Percentiles rank a stretch among this genome's conserved stretches.
These are phyloP conservation scores for Monosporascus sp. DNA, from an alignment of 2,329 filamentous ascomycete genomes.

Conservation along the genomic window DNA sequence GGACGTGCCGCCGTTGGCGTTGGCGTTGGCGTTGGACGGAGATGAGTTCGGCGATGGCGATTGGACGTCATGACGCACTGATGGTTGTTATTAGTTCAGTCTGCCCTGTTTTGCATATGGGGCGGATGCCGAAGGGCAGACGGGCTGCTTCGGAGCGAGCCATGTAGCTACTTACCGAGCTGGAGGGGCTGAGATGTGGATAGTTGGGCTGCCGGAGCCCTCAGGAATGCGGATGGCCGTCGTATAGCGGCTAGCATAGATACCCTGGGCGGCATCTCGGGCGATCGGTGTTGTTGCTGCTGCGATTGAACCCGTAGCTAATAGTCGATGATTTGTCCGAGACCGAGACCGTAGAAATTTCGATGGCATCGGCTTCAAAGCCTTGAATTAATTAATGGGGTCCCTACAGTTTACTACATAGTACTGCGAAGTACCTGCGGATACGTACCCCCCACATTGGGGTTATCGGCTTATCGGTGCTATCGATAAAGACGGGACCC, in stretches of 20 bases:
- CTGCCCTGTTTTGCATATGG: background rate
- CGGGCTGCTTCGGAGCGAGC: no score
- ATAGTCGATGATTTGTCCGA: background rate
- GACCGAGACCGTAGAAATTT: conserved; percentile 4
- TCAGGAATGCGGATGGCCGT: conserved; percentile 14
- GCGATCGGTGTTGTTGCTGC: conserved; percentile 5
- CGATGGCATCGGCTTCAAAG: background rate
- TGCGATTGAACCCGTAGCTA: conserved; percentile 1
- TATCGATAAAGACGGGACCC: background rate
- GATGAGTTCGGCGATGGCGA: background rate
- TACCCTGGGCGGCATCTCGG: conserved; percentile 38
- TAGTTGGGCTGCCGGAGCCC: conserved; percentile 18
- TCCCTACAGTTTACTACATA: background rate
- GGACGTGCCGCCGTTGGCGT: background rate
- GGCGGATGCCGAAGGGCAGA: background rate
- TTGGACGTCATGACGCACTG: conserved; percentile 15
- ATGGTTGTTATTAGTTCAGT: background rate
- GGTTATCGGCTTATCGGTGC: conserved; percentile 1
- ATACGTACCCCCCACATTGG: background rate
- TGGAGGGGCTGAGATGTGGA: conserved; percentile 17
- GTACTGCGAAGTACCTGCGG: background rate
- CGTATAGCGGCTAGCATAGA: conserved; percentile 20
- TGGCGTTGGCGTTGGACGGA: background rate
- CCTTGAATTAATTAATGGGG: background rate
- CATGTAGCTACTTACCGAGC: conserved; percentile 14